Base-by-base conservation (phyloP, 2,329 filamentous ascomycete species). In the Fusarium sambucinum region DNA sequence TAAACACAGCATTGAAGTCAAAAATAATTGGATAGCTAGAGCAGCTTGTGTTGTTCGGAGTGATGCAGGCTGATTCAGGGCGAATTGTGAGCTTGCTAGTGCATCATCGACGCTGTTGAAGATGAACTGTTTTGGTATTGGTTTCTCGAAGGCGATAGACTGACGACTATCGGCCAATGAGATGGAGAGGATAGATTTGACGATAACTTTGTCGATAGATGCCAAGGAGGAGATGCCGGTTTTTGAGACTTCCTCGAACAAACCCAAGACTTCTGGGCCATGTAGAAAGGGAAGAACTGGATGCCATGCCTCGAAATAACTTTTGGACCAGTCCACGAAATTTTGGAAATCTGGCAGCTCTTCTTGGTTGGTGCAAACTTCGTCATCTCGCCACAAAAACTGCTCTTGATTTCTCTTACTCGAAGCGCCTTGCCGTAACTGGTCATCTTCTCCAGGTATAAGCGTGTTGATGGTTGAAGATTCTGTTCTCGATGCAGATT, bases 261-360 rank as follows among this genome's bases (percentile, higher is more conserved):
- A 73, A 17, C 78, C 76, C 4, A 88, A 76, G 4, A 87, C 76
- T 6, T 81, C 80, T 2, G 85, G 85, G 1, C 84, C 86, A 66
- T 87, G 84, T 7, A 88, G 77, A 55, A 86, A 88, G 0, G 86
- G 86, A 41, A 87, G 83, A 4, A 85, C 79, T 1, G 84, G 82
- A 66, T 89, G 86, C 86, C 86, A 89, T 17, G 83, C 80, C 25
- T 86, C 80, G 62, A 88, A 88, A 64, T 87, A 89, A 46, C 80
- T 83, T 48, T 78, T 79, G 8, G 83, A 84, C 82, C 84, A 86
- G 5, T 77, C 72, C 2, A 85, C 77, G 17, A 87, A 76, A 19
- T 84, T 77, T 11, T 86, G 83, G 60, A 87, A 87, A 0, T 73
- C 70, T 2, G 68, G 61, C 9, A 57, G 59, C 19, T 11, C 17